Base-by-base conservation (phyloP, 1,139 yeast species). In the Suhomyces chickasaworum region DNA sequence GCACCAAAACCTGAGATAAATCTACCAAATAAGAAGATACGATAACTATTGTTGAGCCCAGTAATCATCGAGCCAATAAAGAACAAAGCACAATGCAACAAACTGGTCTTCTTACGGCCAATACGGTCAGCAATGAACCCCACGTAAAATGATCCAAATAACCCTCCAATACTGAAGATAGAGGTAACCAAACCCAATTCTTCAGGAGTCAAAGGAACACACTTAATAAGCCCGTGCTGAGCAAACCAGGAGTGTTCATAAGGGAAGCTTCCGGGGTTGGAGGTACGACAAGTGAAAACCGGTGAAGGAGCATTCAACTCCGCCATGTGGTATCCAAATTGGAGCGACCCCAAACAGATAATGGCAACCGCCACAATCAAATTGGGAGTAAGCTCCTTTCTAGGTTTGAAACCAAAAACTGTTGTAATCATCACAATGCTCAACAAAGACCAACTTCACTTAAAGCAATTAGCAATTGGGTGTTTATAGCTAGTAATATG, bases 161-260 rank as follows among this genome's bases (percentile, higher is more conserved):
- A 71, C 0, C 98, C 98, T 7, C 99, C 98, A 46, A 91, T 74
- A 33, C 95, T 83, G 64, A 86, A 89, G 22, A 88, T 78, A 0
- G 96, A 84, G 0, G 96, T 90, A n/a, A 85, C 83, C 22, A 86
- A 66, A 0, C 97, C 98, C 39, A 88, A 69, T 49, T 86, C 86
- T 40, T 79, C 75, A 13, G 83, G 80, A 17, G 75, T 68, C 74
- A 88, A 74, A 0, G 81, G 75, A 23, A 89, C 79, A 63, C 97
- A 77, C 45, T 60, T 56, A 2, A 46, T 55, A 42, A 66, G 69
- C 3, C 75, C 77, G 40, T 61, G 64, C 16, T 50, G 42, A 0
- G 78, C 80, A 53, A 73, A 76, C 60, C 68, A 70, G 2, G 77
- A 63, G 3, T 64, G 59, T 6, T 50, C 53, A 49, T 66, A 75